A percentile compares a stretch with the other conserved stretches of the same genome.
These are phyloP conservation scores for Phytophthora chlamydospora DNA, from an alignment of 352 stramenopile genomes.

Conservation along the genomic window DNA sequence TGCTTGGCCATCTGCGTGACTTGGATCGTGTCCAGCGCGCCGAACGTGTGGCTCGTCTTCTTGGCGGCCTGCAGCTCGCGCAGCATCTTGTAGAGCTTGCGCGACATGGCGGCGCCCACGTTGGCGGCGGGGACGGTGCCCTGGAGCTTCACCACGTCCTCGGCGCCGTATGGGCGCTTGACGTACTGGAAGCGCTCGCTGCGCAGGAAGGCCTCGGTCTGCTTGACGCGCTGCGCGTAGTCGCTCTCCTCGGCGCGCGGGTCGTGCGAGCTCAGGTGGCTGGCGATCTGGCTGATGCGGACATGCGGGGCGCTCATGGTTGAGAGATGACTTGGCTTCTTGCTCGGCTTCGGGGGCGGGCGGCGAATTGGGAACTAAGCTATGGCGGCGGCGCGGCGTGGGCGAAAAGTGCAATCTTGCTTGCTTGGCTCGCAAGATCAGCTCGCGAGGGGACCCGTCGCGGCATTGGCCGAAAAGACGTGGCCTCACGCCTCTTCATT, in stretches of 20 bases:
- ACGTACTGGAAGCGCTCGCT: constrained; percentile 82
- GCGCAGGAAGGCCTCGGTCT: constrained; percentile 73
- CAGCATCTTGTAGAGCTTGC: constrained; percentile 90
- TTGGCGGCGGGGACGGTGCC: constrained; percentile 63
- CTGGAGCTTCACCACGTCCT: constrained; percentile 90
- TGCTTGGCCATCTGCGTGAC: constrained; percentile 95
- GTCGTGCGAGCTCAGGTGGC: constrained; percentile 68
- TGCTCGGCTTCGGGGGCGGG: constrained; percentile 30
- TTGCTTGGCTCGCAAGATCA: constrained; percentile 21
- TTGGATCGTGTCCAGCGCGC: constrained; percentile 94
- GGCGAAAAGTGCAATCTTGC: constrained; percentile 17
- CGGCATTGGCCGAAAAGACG: constrained; percentile 29
- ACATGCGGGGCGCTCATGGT: constrained; percentile 65
- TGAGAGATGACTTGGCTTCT: neutral
- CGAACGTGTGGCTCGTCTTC: constrained; percentile 90
- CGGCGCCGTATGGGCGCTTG: constrained; percentile 76
- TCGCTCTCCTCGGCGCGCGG: constrained; percentile 63
- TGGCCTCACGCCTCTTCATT: neutral
- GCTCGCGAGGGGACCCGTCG: constrained; percentile 21
- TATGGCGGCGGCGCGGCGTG: neutral
- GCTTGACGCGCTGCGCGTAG: constrained; percentile 73
- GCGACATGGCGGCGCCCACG: constrained; percentile 59
- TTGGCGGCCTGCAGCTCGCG: constrained; percentile 77
- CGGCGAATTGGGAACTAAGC: constrained; percentile 59
- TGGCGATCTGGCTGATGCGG: constrained; percentile 77